Evolutionary conservation across 2,329 filamentous ascomycete species (phyloP), one percentile per base, ranked within the genome.

Genomic region (Aspergillus terreus): DNA sequence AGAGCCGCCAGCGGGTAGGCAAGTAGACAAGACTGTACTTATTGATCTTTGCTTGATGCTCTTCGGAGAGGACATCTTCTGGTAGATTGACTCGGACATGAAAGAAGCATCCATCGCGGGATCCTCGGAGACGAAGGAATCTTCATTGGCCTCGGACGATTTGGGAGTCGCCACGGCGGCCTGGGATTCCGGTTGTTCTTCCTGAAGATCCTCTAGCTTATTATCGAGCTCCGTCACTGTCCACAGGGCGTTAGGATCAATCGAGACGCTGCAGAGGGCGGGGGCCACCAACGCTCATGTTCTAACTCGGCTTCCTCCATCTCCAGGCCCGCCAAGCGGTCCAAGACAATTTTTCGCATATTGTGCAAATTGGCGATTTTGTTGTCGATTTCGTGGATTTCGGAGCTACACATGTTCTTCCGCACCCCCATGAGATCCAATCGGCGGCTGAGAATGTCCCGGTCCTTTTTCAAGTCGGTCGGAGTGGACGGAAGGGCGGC

Each of bases 31-130:
- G 4, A 49, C 66, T 46, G 9, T 67, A 75, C 73, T 70, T 55
- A 69, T 71, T 49, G 70, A 69, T 55, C 71, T 72, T 48, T 75
- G 72, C 56, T 77, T 77, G 58, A 78, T 73, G 21, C 78, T 76
- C 57, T 78, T 81, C 6, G 81, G 77, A n/a, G 76, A 74, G 0
- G 92, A 90, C 7, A 99, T 76, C 72, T 96, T 96, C 60, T 95
- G 88, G 70, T 97, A 99, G 61, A 99, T 90, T 11, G 92, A 96
- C 70, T 96, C 90, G 3, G 94, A 96, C 94, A 97, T 97, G 76
- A 97, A 99, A 1, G 82, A 81, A 5, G 77, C 76, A 58, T 79
- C 76, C 63, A 76, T 75, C 44, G 73, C 73, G 52, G 72, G 69
- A 36, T 74, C 76, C 62, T 87, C 71, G 66, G 87, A 73, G 58